phyloP scores from a whole-genome alignment of 352 stramenopile species.

The Phytophthora pinifolia region DNA sequence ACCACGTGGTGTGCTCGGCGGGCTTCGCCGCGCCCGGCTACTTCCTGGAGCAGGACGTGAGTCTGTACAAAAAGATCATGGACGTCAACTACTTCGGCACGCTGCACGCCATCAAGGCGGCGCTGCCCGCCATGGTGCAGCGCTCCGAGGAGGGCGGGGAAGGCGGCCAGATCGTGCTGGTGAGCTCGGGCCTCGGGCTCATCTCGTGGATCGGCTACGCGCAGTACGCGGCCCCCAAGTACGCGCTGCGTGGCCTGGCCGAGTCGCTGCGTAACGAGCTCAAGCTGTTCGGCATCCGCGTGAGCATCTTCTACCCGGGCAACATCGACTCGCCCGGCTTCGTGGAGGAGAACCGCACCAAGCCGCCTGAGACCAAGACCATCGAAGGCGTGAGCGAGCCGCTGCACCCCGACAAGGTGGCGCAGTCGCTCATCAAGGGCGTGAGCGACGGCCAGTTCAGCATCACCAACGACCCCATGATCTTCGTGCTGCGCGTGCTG shows the following conservation, averaged over 20 bases:
- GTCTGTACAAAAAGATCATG: slow-evolving; percentile 77
- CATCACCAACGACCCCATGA: slow-evolving; percentile 81
- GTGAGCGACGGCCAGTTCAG: slow-evolving; percentile 69
- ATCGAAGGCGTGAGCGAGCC: slow-evolving; percentile 68
- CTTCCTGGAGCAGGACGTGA: slow-evolving; percentile 76
- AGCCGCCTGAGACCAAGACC: slow-evolving; percentile 66
- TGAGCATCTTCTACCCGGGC: slow-evolving; percentile 80
- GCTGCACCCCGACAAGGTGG: slow-evolving; percentile 58
- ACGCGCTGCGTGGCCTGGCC: slow-evolving; percentile 74
- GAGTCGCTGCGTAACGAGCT: slow-evolving; percentile 83
- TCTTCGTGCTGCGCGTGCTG: slow-evolving; percentile 70
- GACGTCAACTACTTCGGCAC: slow-evolving; percentile 89
- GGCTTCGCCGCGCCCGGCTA: slow-evolving; percentile 63
- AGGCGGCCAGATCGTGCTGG: slow-evolving; percentile 66
- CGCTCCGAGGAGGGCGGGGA: slow-evolving; percentile 60
- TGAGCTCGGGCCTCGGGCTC: slow-evolving; percentile 68
- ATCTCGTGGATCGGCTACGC: slow-evolving; percentile 84
- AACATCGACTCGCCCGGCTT: slow-evolving; percentile 85
- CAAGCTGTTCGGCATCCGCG: slow-evolving; percentile 62
- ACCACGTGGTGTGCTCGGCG: slow-evolving; percentile 76
- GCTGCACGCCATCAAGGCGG: slow-evolving; percentile 76
- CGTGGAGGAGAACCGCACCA: slow-evolving; percentile 73
- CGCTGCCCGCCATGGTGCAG: slow-evolving; percentile 75
- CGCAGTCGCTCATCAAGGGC: slow-evolving; percentile 64
- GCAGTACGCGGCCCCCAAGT: slow-evolving; percentile 83